Evolutionary conservation across 163 green algal species (phyloP), one percentile per base, ranked within the genome.

Genomic region (Chloromonas sp.): DNA sequence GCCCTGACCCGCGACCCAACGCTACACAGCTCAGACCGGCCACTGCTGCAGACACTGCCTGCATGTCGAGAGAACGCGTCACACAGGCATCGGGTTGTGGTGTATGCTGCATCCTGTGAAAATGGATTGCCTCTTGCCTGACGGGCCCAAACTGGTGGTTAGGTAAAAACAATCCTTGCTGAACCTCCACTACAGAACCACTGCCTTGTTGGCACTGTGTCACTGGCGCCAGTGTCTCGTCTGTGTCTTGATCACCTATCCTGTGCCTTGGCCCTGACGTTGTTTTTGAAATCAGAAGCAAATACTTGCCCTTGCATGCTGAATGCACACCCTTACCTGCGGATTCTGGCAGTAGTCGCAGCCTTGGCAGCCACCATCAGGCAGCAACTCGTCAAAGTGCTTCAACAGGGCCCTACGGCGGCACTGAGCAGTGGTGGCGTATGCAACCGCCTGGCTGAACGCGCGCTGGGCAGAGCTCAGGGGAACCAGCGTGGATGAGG

Each of bases 311-410:
- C 66, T 15, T 74, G 66, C 66, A 74, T 15, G 66, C 11, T 74
- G 66, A 5, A 74, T 11, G 11, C 66, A 74, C 66, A 70, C 78
- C 0, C 81, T 1, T 70, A 83, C 85, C 82, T 84, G 14, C n/a
- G 84, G 79, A 36, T 83, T 71, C 11, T 85, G 71, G 83, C 88
- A 91, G 61, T 82, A 81, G 86, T 91, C 86, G 70, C 88, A 91
- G 66, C 88, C 81, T 71, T 62, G 61, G 1, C 15, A 70, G 0
- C 59, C 14, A 1, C 81, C 81, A 14, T 77, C 79, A 11, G 78
- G 57, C 36, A 60, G 1, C n/a, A 0, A 1, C 78, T 90, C 88
- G 0, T 86, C 88, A 81, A 91, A 91, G 71, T 91, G 88, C 5
- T 0, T 60, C 36, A 91, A 85, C 83, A 91, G 83, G 2, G 60